A percentile compares a stretch with the other conserved stretches of the same genome.
phyloP scores from a whole-genome alignment of 257 asterid species.

The Solanum pimpinellifolium region DNA sequence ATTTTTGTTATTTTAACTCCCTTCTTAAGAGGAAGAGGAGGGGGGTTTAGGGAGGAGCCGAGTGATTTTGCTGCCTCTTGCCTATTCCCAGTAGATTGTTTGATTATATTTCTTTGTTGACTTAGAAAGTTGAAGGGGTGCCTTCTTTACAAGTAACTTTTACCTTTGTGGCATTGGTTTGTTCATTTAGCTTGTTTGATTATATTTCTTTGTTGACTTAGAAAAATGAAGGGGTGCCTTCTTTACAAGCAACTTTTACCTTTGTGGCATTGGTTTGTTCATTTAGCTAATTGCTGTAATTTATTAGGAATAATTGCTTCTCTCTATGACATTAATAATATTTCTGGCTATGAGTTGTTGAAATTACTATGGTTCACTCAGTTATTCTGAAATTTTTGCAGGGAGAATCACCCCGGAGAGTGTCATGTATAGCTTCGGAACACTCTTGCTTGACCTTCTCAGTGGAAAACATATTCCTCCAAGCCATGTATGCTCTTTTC shows the following conservation, averaged over 20 bases:
- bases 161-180: not conserved
- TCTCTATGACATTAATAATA: not conserved
- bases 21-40: not conserved
- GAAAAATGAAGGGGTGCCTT: not conserved
- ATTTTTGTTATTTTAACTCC: not conserved
- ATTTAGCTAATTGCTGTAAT: not conserved
- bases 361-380: not conserved
- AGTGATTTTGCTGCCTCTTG: not conserved
- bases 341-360: not conserved
- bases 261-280: not conserved
- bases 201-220: not conserved
- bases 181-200: not conserved
- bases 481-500: slow-evolving; percentile 62
- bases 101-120: not conserved
- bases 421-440: slow-evolving; percentile 86
- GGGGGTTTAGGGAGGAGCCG: not conserved
- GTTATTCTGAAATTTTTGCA: slow-evolving; percentile 15
- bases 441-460: slow-evolving; percentile 90
- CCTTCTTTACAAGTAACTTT: not conserved
- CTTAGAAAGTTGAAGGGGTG: not conserved
- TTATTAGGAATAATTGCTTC: not conserved
- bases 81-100: not conserved
- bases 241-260: not conserved
- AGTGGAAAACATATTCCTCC: slow-evolving; percentile 98
- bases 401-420: slow-evolving; percentile 91